Conservation (phyloP, 169 alveolate species). For the Babesia ovata region DNA sequence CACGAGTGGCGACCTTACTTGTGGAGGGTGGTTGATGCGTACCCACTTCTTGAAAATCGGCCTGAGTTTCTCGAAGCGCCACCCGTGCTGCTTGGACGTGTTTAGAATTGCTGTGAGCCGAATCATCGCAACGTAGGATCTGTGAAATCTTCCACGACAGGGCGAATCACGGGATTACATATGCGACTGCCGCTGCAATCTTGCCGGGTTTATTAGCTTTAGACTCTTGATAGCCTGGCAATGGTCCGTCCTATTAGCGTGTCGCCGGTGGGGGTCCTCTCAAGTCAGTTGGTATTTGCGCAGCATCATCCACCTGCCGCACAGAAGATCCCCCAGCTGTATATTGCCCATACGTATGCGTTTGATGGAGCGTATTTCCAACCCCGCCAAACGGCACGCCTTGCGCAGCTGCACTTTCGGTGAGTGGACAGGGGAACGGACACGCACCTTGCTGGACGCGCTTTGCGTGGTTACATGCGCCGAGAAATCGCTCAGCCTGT, state of each 20-base stretch:
- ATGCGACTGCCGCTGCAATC: too few relatives aligned
- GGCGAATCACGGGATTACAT: too few relatives aligned
- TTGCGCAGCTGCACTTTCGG: conserved; percentile 42
- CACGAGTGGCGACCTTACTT: conserved; percentile 48
- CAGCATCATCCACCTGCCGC: conserved; percentile 59
- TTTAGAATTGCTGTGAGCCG: conserved; percentile 3
- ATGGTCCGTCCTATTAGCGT: too few relatives aligned
- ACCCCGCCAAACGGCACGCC: conserved; percentile 63
- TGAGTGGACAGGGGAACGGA: too few relatives aligned
- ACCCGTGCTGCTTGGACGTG: conserved; percentile 64
- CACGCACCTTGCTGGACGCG: conserved; percentile 45
- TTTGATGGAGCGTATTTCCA: conserved; percentile 38
- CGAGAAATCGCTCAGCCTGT: conserved; percentile 9
- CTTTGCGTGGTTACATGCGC: conserved; percentile 35
- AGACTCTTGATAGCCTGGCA: too few relatives aligned
- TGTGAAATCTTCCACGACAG: too few relatives aligned
- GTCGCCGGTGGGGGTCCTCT: not conserved
- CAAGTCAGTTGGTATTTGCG: conserved; percentile 40
- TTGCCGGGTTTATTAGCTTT: too few relatives aligned
- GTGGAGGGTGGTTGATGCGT: conserved; percentile 68
- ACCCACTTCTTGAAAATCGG: conserved; percentile 56
- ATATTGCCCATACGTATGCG: conserved; percentile 47
- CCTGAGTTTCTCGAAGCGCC: conserved; percentile 67
- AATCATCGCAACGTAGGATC: not conserved
- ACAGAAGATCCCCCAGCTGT: conserved; percentile 45